These are phyloP conservation scores for Pestalotiopsis sp. DNA, from an alignment of 2,329 filamentous ascomycete species.

Conservation along the genomic window DNA sequence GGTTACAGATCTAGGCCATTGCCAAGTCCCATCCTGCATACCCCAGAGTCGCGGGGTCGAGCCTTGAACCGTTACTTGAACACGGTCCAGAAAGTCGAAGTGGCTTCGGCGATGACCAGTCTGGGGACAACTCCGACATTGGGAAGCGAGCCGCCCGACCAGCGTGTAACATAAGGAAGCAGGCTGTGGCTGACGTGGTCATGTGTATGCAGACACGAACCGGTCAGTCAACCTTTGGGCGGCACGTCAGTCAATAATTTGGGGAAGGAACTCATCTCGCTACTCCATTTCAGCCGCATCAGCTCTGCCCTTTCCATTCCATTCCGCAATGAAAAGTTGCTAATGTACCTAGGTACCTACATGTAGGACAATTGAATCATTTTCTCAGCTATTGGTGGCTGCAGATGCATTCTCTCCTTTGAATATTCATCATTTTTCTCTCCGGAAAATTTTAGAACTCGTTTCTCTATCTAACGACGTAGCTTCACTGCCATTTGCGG, in stretches of 20 bases:
- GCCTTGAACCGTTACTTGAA: too few species aligned
- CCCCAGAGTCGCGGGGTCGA: too few species aligned
- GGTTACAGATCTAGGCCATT: too few species aligned
- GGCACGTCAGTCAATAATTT: background rate
- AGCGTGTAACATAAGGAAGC: background rate
- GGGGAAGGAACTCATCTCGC: background rate
- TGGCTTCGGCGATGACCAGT: background rate
- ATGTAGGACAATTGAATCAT: background rate
- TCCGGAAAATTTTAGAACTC: too few species aligned
- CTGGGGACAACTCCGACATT: background rate
- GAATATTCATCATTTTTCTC: too few species aligned
- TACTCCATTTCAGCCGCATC: background rate
- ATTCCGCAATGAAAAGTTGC: background rate
- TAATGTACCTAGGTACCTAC: background rate
- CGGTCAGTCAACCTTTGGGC: background rate
- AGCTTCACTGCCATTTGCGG: too few species aligned
- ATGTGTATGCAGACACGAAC: background rate
- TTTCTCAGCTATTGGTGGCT: background rate
- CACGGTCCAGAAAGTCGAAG: background rate
- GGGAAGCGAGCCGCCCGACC: background rate
- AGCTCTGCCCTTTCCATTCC: background rate
- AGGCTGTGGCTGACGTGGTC: background rate
- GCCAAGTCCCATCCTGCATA: too few species aligned
- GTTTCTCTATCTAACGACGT: too few species aligned
- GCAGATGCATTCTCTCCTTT: too few species aligned